phyloP scores from a whole-genome alignment of 2,329 filamentous ascomycete genomes.

The Cladophialophora immunda region DNA sequence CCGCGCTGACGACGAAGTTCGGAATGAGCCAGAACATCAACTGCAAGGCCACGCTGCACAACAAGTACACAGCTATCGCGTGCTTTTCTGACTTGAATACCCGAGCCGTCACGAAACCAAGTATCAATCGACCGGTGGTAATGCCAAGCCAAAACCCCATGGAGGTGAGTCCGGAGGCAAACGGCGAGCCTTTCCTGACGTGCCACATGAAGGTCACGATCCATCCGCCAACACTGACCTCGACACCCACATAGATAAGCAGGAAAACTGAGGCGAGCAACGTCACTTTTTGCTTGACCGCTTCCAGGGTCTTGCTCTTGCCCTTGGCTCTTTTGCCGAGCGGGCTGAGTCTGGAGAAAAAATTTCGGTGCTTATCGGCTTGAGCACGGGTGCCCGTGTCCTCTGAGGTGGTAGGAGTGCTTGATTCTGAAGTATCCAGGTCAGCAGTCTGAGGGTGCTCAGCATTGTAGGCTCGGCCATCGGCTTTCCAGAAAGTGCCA shows the following conservation, averaged over 20 bases:
- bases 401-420: slow-evolving; percentile 57
- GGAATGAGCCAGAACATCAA: slow-evolving; percentile 82
- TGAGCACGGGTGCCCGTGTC: slow-evolving; percentile 67
- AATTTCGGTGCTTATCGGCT: slow-evolving; percentile 69
- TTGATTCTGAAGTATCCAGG: slow-evolving; percentile 50
- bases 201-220: slow-evolving; percentile 81
- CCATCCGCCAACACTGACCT: slow-evolving; percentile 78
- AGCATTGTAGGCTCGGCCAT: slow-evolving; percentile 33
- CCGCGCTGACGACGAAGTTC: slow-evolving; percentile 73
- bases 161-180: slow-evolving; percentile 76
- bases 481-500: slow-evolving; percentile 61
- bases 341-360: slow-evolving; percentile 60
- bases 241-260: slow-evolving; percentile 79
- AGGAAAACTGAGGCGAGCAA: slow-evolving; percentile 78
- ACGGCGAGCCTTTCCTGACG: slow-evolving; percentile 72
- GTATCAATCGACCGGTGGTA: slow-evolving; percentile 72
- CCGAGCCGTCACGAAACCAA: slow-evolving; percentile 74
- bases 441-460: slow-evolving; percentile 45
- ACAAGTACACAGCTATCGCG: slow-evolving; percentile 68
- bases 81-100: slow-evolving; percentile 75
- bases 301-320: slow-evolving; percentile 54
- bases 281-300: slow-evolving; percentile 59
- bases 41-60: slow-evolving; percentile 68
- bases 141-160: slow-evolving; percentile 80
- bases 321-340: slow-evolving; percentile 77